Evolutionary conservation across 208 protist genomes (phyloP), one percentile per base, ranked within the genome.

Genomic region (Wallacemonas sp.): DNA sequence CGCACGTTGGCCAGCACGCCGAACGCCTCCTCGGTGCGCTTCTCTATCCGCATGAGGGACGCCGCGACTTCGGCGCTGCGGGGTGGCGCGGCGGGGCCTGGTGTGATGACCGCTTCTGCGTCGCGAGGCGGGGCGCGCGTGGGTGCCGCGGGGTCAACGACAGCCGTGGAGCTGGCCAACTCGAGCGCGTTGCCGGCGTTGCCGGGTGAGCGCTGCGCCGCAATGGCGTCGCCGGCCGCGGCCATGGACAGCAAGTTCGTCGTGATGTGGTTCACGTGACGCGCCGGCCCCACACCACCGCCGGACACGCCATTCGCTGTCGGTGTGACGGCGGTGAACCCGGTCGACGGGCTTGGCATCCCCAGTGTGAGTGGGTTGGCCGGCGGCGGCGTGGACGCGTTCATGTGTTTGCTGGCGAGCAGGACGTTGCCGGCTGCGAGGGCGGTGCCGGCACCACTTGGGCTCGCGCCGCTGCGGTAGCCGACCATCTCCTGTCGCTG

Each of bases 21-120:
- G 38, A 65, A 74, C 9, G 83, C 33, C 27, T 82, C 76, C 54
- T 88, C 82, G 39, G 70, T 74, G 41, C 71, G 60, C 44, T 71
- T 72, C 29, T 83, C 76, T 41, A 88, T 63, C 65, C 73, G 70
- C 8, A 36, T 34, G 32, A 88, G 49, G 12, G 76, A 74, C 17
- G 60, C 63, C 43, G 74, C 62, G 2, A 83, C 49, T 65, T 83
- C 81, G 23, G 76, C 49, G 30, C 21, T 68, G 54, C n/a, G 75
- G 60, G 23, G 33, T 44, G 21, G 63, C 5, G 54, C 47, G 16
- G 54, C 21, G 29, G 46, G 27, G 21, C 43, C 21, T 16, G 67
- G 46, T 14, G 38, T 43, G 49, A 61, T 48, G 52, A 17, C 52
- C 6, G 52, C 26, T n/a, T 58, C 52, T 27, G 24, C 21, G 14